A percentile compares a stretch with the other conserved stretches of the same genome.
phyloP scores from a whole-genome alignment of 2,329 filamentous ascomycete genomes.

The Nemania sp. region DNA sequence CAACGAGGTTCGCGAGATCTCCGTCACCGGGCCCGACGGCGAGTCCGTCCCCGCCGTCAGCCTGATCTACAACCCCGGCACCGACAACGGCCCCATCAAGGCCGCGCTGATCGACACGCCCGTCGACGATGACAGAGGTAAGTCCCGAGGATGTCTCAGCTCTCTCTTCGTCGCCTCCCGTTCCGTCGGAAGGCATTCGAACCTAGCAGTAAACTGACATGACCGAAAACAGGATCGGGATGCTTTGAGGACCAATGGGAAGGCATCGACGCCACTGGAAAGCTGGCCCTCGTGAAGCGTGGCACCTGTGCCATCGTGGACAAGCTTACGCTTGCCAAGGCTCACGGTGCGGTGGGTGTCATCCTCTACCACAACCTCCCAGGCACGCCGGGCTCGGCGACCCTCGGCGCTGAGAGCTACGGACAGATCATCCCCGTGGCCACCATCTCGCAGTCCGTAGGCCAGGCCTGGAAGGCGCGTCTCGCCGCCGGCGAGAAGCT shows the following conservation, averaged over 20 bases:
- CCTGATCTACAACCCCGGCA: conserved; percentile 53
- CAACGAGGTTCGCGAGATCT: conserved; percentile 48
- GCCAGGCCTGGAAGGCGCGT: conserved; percentile 42
- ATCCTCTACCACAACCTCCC: conserved; percentile 66
- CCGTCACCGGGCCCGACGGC: conserved; percentile 50
- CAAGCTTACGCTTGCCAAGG: conserved; percentile 51
- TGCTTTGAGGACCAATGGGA: conserved; percentile 52
- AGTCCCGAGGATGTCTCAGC: not conserved
- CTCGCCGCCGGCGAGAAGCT: conserved; percentile 43
- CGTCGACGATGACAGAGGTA: conserved; percentile 43
- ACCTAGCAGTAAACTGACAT: not conserved
- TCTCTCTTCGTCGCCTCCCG: too few species aligned
- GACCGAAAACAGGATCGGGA: conserved; percentile 27
- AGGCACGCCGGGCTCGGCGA: conserved; percentile 54
- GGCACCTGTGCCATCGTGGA: conserved; percentile 49
- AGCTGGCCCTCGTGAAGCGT: conserved; percentile 52
- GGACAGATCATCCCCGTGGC: conserved; percentile 44
- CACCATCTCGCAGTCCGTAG: conserved; percentile 44
- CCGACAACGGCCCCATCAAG: conserved; percentile 45
- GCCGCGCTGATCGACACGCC: conserved; percentile 45
- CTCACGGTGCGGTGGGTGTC: conserved; percentile 49
- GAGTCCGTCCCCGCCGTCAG: conserved; percentile 49
- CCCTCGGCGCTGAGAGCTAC: conserved; percentile 52
- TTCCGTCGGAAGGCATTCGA: conserved; percentile 31
- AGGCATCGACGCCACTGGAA: conserved; percentile 49